These are phyloP conservation scores for Nephelium lappaceum DNA, from an alignment of 345 rosid genomes.

Conservation along the genomic window DNA sequence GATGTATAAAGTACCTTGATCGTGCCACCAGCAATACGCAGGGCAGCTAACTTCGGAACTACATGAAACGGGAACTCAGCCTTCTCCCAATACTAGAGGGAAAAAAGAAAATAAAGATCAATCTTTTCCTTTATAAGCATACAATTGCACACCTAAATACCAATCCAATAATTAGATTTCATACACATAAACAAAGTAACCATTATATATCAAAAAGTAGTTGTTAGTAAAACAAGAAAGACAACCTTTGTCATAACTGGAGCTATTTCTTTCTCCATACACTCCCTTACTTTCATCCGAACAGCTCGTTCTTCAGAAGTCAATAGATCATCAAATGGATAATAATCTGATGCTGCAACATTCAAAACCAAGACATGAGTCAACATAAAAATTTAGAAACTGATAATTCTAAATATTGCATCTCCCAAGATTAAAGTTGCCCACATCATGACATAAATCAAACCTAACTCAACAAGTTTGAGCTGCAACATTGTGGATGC, in stretches of 20 bases:
- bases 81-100: conserved; percentile 89
- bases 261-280: conserved; percentile 94
- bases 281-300: conserved; percentile 67
- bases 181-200: conserved; percentile 3
- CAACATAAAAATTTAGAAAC: neutral
- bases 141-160: neutral
- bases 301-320: conserved; percentile 73
- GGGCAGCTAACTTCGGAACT: conserved; percentile 72
- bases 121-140: conserved; percentile 2
- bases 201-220: neutral
- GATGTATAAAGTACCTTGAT: conserved; percentile 63
- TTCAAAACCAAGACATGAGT: neutral
- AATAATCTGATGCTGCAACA: conserved; percentile 81
- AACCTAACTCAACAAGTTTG: neutral
- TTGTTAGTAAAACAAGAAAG: conserved; percentile 15
- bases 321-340: conserved; percentile 74
- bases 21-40: conserved; percentile 76
- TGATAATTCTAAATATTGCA: neutral
- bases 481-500: neutral
- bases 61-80: conserved; percentile 92
- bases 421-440: conserved; percentile 1
- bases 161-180: neutral
- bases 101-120: conserved; percentile 4
- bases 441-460: neutral
- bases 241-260: conserved; percentile 87